These are phyloP conservation scores for Vigna angularis DNA, from an alignment of 306 rosid genomes.

Conservation along the genomic window DNA sequence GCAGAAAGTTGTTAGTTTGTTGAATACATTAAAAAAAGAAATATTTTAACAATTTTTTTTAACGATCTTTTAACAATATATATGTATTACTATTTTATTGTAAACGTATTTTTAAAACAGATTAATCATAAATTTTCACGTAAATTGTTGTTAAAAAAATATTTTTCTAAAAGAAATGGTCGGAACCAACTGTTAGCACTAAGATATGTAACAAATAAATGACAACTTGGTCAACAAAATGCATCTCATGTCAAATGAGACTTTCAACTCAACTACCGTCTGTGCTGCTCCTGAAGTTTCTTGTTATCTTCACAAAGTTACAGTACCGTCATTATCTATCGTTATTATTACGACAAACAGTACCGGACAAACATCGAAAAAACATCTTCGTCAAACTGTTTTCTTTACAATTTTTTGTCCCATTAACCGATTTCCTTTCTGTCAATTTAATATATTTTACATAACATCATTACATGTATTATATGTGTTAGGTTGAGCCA, in stretches of 20 bases:
- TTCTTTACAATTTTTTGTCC: too few relatives aligned
- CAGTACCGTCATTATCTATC: background rate
- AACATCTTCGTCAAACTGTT: too few relatives aligned
- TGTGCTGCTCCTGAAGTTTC: background rate
- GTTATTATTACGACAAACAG: too few relatives aligned
- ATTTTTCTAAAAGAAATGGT: background rate
- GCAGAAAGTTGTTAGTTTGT: background rate
- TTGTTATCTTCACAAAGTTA: conserved; percentile 27
- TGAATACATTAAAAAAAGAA: background rate
- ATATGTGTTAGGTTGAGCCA: too few relatives aligned
- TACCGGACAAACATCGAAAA: too few relatives aligned
- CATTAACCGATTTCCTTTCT: too few relatives aligned
- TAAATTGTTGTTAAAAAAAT: too few relatives aligned
- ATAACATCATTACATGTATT: background rate
- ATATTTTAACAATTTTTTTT: too few relatives aligned
- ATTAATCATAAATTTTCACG: too few relatives aligned
- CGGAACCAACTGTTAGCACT: background rate
- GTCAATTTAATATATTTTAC: background rate
- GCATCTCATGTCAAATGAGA: conserved; percentile 33
- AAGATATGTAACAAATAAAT: background rate
- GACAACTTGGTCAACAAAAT: conserved; percentile 41
- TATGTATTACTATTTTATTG: too few relatives aligned
- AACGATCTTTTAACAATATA: too few relatives aligned
- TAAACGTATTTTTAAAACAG: too few relatives aligned
- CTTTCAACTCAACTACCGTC: conserved; percentile 32